Evolutionary conservation across 2,329 filamentous ascomycete genomes (phyloP).

Genomic region (Pseudocercospora pini-densiflorae): DNA sequence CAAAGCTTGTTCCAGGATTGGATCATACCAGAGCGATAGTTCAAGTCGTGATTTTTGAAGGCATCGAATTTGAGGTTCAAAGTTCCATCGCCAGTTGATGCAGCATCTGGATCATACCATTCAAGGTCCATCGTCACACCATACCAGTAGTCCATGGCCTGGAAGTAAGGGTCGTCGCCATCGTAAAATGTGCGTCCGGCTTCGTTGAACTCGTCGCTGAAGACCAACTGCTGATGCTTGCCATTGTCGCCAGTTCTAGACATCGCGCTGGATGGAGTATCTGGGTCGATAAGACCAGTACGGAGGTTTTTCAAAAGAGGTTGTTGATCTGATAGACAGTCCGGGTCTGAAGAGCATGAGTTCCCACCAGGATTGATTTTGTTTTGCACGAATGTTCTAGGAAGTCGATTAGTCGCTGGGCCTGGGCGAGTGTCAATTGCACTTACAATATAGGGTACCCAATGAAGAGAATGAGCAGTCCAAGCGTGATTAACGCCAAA

Average conservation of each 20-base stretch:
- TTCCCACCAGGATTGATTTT: conserved; percentile 42
- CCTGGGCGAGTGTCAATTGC: neutral
- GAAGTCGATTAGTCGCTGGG: conserved; percentile 19
- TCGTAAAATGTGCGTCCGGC: conserved; percentile 72
- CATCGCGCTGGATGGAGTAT: conserved; percentile 64
- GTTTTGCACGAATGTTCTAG: conserved; percentile 62
- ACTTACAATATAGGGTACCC: conserved; percentile 71
- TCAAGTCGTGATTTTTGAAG: conserved; percentile 65
- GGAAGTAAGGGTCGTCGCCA: conserved; percentile 71
- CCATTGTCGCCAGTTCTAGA: conserved; percentile 63
- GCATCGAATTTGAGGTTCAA: conserved; percentile 66
- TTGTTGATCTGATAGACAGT: conserved; percentile 53
- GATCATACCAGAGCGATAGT: conserved; percentile 57
- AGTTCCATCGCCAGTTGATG: conserved; percentile 38
- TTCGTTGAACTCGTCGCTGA: conserved; percentile 73
- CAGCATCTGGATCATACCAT: conserved; percentile 57
- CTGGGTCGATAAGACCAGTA: conserved; percentile 66
- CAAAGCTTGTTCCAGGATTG: conserved; percentile 59
- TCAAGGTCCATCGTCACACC: conserved; percentile 70
- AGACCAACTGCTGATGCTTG: conserved; percentile 65
- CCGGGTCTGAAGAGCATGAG: conserved; percentile 48
- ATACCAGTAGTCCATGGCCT: conserved; percentile 73
- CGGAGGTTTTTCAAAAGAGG: conserved; percentile 65
- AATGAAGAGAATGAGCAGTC: conserved; percentile 68
- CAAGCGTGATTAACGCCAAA: conserved; percentile 62